phyloP scores from a whole-genome alignment of 768 basidiomycete genomes.

The Kwoniella sp. region DNA sequence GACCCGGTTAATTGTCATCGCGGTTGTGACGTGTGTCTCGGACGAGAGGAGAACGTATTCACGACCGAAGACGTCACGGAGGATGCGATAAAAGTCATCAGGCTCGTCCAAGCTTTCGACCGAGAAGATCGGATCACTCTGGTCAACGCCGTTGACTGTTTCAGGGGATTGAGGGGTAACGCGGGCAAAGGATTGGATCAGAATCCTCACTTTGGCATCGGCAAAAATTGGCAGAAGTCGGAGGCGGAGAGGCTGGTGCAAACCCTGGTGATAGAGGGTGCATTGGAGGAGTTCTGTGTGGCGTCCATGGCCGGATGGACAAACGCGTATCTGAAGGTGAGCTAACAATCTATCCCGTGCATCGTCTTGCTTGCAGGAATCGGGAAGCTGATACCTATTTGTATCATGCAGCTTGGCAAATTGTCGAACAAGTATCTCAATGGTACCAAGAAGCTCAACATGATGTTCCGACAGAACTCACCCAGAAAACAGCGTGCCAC shows the following conservation, averaged over 20 bases:
- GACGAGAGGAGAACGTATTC: slow-evolving; percentile 58
- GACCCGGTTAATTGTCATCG: slow-evolving; percentile 66
- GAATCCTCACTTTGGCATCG: slow-evolving; percentile 62
- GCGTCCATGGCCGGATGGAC: slow-evolving; percentile 58
- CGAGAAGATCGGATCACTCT: slow-evolving; percentile 65
- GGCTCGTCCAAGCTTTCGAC: slow-evolving; percentile 63
- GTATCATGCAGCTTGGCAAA: slow-evolving; percentile 30
- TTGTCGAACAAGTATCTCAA: slow-evolving; percentile 26
- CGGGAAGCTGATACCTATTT: not conserved
- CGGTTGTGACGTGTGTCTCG: slow-evolving; percentile 81
- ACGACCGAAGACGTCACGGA: slow-evolving; percentile 65
- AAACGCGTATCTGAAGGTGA: slow-evolving; percentile 57
- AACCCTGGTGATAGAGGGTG: slow-evolving; percentile 62
- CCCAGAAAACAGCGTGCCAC: slow-evolving; percentile 25
- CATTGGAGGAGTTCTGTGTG: slow-evolving; percentile 62
- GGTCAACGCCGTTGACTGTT: slow-evolving; percentile 65
- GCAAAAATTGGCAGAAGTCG: slow-evolving; percentile 61
- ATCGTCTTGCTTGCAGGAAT: not conserved
- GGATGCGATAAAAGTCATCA: slow-evolving; percentile 64
- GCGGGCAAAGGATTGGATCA: slow-evolving; percentile 61
- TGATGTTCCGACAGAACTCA: slow-evolving; percentile 44
- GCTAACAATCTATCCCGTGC: slow-evolving; percentile 1
- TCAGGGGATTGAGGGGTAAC: slow-evolving; percentile 67
- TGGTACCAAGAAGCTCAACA: slow-evolving; percentile 31
- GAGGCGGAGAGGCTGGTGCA: slow-evolving; percentile 70